These are phyloP conservation scores for Pleurotus sapidus DNA, from an alignment of 768 basidiomycete genomes.

Conservation along the genomic window DNA sequence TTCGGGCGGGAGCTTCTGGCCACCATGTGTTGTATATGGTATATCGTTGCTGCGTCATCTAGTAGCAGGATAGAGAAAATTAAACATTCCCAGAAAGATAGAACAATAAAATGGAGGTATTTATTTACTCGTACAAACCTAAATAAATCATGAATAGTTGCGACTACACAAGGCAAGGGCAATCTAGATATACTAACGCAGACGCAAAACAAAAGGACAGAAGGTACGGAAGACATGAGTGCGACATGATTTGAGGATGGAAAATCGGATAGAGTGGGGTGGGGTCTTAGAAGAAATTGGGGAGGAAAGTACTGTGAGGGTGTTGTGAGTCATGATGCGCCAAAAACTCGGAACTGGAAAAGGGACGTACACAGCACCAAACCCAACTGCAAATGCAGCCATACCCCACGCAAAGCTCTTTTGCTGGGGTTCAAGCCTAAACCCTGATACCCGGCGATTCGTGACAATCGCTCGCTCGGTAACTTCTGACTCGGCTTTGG, in stretches of 20 bases:
- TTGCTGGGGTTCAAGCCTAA: conserved; percentile 60
- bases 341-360: neutral
- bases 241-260: conserved; percentile 7
- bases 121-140: conserved; percentile 10
- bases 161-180: neutral
- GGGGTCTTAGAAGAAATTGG: conserved; percentile 52
- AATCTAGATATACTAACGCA: neutral
- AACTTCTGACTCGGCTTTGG: conserved; percentile 49
- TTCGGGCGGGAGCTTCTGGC: no score
- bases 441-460: conserved; percentile 48
- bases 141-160: conserved; percentile 13
- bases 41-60: no score
- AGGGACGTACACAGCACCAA: conserved; percentile 72
- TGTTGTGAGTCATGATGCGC: conserved; percentile 7
- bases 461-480: conserved; percentile 46
- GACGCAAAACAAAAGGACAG: conserved; percentile 5
- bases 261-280: neutral
- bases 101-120: conserved; percentile 4
- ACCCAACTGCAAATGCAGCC: conserved; percentile 78
- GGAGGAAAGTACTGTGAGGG: conserved; percentile 47
- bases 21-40: no score
- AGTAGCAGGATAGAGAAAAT: no score
- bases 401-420: conserved; percentile 84
- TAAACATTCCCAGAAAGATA: neutral
- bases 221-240: conserved; percentile 13